phyloP scores from a whole-genome alignment of 352 stramenopile species.

The Saprolegnia diclina region DNA sequence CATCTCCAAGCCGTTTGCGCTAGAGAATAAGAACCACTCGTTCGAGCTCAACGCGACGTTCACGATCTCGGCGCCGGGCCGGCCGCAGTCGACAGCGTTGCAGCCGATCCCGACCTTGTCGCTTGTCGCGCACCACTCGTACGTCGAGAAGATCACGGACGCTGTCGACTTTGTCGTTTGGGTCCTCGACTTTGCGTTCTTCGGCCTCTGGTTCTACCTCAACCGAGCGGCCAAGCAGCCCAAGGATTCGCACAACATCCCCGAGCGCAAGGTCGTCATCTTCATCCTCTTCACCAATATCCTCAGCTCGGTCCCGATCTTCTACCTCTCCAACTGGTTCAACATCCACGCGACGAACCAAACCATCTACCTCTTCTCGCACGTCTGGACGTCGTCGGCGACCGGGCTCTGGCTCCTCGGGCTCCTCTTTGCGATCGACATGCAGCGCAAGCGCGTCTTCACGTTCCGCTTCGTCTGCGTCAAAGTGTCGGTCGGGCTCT shows the following conservation, averaged over 20 bases:
- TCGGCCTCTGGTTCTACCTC: conserved; percentile 19
- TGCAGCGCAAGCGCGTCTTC: conserved; percentile 27
- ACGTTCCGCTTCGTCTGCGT: conserved; percentile 19
- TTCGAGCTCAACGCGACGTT: conserved; percentile 22
- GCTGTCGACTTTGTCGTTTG: conserved; percentile 19
- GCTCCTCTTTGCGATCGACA: conserved; percentile 26
- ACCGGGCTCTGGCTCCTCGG: conserved; percentile 20
- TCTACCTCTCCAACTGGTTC: conserved; percentile 22
- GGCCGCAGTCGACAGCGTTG: not conserved
- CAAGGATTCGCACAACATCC: not conserved
- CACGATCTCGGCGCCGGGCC: conserved; percentile 8
- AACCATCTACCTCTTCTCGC: conserved; percentile 23
- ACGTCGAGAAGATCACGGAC: conserved; percentile 25
- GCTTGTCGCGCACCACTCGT: conserved; percentile 26
- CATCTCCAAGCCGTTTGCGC: conserved; percentile 10
- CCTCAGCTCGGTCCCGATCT: conserved; percentile 18
- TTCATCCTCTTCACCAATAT: conserved; percentile 27
- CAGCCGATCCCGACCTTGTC: conserved; percentile 17
- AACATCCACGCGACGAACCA: conserved; percentile 13
- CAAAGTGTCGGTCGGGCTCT: conserved; percentile 18
- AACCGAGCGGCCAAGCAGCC: conserved; percentile 3
- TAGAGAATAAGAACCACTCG: conserved; percentile 10
- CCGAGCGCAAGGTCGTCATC: conserved; percentile 20
- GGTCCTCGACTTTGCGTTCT: conserved; percentile 10
- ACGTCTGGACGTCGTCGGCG: conserved; percentile 18